These are phyloP conservation scores for Madurella mycetomatis DNA, from an alignment of 2,329 filamentous ascomycete species.

Conservation along the genomic window DNA sequence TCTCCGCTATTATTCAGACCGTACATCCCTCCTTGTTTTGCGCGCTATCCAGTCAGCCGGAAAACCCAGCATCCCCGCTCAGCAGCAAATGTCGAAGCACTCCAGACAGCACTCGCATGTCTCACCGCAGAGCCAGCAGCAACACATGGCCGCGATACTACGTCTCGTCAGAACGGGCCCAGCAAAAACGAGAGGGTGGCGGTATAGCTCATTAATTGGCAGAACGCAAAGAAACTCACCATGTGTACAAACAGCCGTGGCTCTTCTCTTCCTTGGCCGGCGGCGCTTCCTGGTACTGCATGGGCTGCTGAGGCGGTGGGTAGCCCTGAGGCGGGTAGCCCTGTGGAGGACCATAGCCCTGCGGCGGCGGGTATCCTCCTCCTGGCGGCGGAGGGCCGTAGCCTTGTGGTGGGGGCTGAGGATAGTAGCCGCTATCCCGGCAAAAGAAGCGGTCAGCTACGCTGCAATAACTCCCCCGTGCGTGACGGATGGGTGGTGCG, in stretches of 20 bases:
- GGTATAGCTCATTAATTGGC: too few relatives aligned
- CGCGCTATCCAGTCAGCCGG: too few relatives aligned
- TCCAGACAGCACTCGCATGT: constrained; percentile 42
- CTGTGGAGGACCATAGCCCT: constrained; percentile 15
- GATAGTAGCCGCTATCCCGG: constrained; percentile 1
- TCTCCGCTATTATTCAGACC: too few relatives aligned
- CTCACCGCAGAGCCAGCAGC: constrained; percentile 43
- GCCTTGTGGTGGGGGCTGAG: constrained; percentile 4
- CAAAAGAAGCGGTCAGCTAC: background rate
- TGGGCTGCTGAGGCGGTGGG: constrained; percentile 23
- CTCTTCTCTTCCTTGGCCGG: constrained; percentile 38
- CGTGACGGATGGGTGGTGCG: background rate
- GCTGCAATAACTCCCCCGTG: background rate
- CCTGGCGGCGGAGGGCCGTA: constrained; percentile 6
- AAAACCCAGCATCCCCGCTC: background rate
- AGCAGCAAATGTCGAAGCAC: constrained; percentile 37
- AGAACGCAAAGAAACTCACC: constrained; percentile 29
- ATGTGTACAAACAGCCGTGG: constrained; percentile 39
- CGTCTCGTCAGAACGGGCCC: background rate
- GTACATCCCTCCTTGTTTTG: too few relatives aligned
- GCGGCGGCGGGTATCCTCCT: constrained; percentile 4
- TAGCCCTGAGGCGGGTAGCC: constrained; percentile 1
- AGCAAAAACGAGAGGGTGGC: background rate
- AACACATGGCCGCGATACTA: constrained; percentile 40
- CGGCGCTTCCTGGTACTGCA: constrained; percentile 33